Evolutionary conservation across 768 basidiomycete genomes (phyloP), one percentile per base, ranked within the genome.

Genomic region (Cystobasidium tubakii): DNA sequence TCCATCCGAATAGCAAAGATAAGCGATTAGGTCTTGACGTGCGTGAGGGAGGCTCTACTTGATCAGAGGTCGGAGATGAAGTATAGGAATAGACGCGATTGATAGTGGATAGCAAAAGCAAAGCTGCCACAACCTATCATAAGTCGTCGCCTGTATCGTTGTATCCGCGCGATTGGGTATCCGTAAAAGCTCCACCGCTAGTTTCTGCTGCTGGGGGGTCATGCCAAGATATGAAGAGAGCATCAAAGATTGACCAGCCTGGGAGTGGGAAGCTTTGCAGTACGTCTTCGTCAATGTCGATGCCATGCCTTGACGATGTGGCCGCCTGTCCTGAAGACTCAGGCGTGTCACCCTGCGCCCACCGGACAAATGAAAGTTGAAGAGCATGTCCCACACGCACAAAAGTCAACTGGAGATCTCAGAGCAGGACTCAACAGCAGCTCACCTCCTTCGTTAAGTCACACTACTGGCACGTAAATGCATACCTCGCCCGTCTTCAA

Each of bases 211-310:
- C 57, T 62, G 57, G 57, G 25, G 9, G 57, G 57, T 62, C 57
- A 21, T 62, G 29, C 29, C 66, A 50, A 17, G 42, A 25, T 3
- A 65, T 34, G 17, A 67, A 54, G 66, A 67, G 42, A 21, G 50
- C 50, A 50, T 67, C 66, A 21, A 67, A 54, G 42, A 67, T 31
- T 7, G 66, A 33, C 66, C 66, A 67, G 10, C 44, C 66, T 31
- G 66, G 66, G 15, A 67, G 39, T 9, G 66, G 43, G n/a, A 67
- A 43, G 17, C 25, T 29, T 7, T 12, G 27, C 9, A 67, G 44
- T 43, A 67, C 50, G 36, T 67, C 66, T 31, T 53, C 46, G 21
- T 50, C 46, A 19, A 50, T n/a, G 7, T n/a, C 46, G n/a, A n/a
- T n/a, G n/a, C 21, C 46, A n/a, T n/a, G 46, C 3, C 12, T n/a